Percentiles rank a stretch among this genome's conserved stretches.
These are phyloP conservation scores for Verticillium nonalfalfae DNA, from an alignment of 2,329 filamentous ascomycete genomes.

Conservation along the genomic window DNA sequence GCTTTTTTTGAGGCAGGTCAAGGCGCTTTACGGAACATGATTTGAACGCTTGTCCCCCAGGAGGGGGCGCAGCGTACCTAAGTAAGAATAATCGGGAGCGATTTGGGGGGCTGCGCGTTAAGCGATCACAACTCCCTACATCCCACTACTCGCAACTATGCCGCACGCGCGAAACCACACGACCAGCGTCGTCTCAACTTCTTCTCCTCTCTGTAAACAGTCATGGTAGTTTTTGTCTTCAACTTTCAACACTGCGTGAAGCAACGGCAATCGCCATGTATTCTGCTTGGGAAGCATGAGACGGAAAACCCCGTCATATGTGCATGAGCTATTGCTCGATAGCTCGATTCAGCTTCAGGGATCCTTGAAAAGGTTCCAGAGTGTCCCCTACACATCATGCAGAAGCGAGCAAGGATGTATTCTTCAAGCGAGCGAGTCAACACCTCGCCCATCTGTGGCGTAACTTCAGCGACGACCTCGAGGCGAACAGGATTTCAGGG, in stretches of 20 bases:
- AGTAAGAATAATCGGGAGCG: no score
- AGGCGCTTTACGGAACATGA: no score
- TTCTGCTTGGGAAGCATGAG: neutral
- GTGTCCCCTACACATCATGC: neutral
- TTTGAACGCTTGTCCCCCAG: no score
- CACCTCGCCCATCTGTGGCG: neutral
- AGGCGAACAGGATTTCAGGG: neutral
- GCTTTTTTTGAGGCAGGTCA: no score
- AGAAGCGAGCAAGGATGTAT: neutral
- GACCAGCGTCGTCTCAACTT: no score
- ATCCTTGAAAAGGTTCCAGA: neutral
- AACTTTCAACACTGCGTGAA: no score
- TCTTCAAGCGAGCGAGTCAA: neutral
- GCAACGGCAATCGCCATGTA: neutral
- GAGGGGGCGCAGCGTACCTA: no score
- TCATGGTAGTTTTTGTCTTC: no score
- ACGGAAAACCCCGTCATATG: neutral
- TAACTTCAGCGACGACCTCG: neutral
- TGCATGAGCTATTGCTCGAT: neutral
- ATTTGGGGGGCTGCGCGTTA: neutral
- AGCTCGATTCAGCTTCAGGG: neutral
- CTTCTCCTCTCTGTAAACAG: no score
- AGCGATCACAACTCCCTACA: neutral
- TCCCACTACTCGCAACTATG: no score
- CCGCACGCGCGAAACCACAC: no score